Evolutionary conservation across 2,329 filamentous ascomycete genomes (phyloP).

Genomic region (Chlorencoelia australis): DNA sequence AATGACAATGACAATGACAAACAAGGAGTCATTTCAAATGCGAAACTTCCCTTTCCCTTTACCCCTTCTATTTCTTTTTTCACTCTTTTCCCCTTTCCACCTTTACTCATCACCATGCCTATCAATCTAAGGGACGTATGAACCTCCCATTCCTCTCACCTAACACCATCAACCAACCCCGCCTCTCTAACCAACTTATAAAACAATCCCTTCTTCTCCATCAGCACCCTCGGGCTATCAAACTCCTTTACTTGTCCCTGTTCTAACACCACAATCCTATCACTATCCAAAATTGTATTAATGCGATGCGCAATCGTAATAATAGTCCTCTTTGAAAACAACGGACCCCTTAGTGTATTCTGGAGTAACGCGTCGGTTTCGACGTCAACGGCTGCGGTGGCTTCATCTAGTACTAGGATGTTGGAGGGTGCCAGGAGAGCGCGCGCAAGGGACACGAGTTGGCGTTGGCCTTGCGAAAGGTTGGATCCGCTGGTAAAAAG

Average conservation of each 20-base stretch:
- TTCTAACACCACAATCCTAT: slow-evolving; percentile 89
- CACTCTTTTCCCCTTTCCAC: background rate
- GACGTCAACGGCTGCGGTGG: slow-evolving; percentile 67
- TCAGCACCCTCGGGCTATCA: slow-evolving; percentile 70
- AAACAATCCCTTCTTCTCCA: slow-evolving; percentile 70
- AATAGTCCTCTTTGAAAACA: slow-evolving; percentile 87
- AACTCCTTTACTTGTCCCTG: slow-evolving; percentile 87
- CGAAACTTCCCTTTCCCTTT: background rate
- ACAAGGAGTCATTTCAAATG: too few relatives aligned
- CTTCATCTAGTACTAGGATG: slow-evolving; percentile 93
- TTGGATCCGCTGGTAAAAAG: slow-evolving; percentile 90
- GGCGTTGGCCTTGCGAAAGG: slow-evolving; percentile 86
- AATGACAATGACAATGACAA: too few relatives aligned
- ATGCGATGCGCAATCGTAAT: slow-evolving; percentile 98
- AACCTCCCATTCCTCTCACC: background rate
- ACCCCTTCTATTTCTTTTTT: background rate
- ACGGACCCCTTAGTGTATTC: slow-evolving; percentile 48
- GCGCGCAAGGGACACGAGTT: slow-evolving; percentile 86
- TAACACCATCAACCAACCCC: slow-evolving; percentile 43
- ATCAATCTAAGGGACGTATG: too few relatives aligned
- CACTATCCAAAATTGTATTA: slow-evolving; percentile 85
- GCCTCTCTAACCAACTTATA: slow-evolving; percentile 88
- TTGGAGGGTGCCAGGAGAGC: slow-evolving; percentile 93
- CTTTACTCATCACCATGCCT: background rate
- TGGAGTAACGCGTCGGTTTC: slow-evolving; percentile 60